Conservation (phyloP, 345 rosid species). For the Isatis tinctoria region DNA sequence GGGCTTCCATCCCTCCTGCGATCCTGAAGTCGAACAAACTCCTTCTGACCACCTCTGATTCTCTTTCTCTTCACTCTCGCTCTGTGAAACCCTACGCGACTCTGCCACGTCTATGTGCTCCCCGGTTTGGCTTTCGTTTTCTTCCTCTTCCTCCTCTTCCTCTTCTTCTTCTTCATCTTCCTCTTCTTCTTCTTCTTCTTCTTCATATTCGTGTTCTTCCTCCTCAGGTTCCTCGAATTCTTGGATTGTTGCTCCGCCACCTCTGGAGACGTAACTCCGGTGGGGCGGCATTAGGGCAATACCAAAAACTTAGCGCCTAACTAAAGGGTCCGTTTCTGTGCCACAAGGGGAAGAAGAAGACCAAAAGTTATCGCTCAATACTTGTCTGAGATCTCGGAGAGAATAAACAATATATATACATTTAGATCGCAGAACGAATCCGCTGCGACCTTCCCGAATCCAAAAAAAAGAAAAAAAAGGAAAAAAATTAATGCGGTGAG, state of each 20-base stretch:
- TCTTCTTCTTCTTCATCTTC: constrained; percentile 5
- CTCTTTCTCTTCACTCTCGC: constrained; percentile 25
- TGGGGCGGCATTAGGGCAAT: constrained; percentile 21
- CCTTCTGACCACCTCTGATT: constrained; percentile 35
- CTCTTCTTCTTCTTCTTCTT: not conserved
- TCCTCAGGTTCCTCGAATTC: not conserved
- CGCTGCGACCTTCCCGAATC: not conserved
- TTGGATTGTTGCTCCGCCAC: not conserved
- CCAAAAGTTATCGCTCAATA: not conserved
- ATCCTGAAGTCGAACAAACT: constrained; percentile 30
- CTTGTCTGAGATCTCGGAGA: not conserved
- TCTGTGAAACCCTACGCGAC: constrained; percentile 32
- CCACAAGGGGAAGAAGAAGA: not conserved
- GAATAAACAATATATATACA: not conserved
- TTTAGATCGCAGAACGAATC: not conserved
- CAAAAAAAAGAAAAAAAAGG: not conserved
- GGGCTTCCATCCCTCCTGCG: constrained; percentile 49
- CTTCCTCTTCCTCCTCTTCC: not conserved
- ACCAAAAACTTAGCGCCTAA: not conserved
- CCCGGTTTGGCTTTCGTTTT: constrained; percentile 24
- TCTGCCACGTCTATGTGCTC: constrained; percentile 27
- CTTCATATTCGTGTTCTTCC: not conserved
- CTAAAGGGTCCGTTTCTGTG: not conserved
- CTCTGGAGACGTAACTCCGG: not conserved
- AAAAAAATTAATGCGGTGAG: constrained; percentile 52